These are phyloP conservation scores for Lentinula raphanica DNA, from an alignment of 768 basidiomycete species.

Conservation along the genomic window DNA sequence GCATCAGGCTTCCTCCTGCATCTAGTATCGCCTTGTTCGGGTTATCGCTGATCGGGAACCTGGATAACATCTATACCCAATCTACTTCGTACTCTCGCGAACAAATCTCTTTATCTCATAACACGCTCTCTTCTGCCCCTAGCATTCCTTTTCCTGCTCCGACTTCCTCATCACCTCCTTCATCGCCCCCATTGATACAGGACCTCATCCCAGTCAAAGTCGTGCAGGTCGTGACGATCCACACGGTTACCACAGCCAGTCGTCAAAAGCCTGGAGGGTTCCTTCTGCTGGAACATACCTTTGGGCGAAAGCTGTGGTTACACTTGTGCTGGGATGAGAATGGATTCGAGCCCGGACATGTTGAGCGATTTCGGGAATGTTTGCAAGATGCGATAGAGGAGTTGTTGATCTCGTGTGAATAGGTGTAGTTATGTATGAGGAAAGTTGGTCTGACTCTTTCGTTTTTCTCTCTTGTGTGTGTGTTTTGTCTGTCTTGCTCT, in stretches of 20 bases:
- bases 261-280: slow-evolving; percentile 57
- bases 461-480: neutral
- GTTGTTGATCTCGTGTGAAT: neutral
- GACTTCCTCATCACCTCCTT: neutral
- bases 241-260: slow-evolving; percentile 59
- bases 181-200: neutral
- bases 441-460: neutral
- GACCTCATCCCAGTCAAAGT: neutral
- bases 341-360: slow-evolving; percentile 22
- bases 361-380: slow-evolving; percentile 25
- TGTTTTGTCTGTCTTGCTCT: no score
- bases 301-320: slow-evolving; percentile 55
- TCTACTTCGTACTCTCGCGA: neutral
- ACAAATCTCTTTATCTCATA: neutral
- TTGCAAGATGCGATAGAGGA: slow-evolving; percentile 18
- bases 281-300: slow-evolving; percentile 58
- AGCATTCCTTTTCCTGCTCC: neutral
- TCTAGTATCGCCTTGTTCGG: slow-evolving; percentile 41
- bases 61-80: slow-evolving; percentile 50
- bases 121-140: neutral
- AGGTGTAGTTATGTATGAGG: neutral
- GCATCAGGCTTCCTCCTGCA: slow-evolving; percentile 26
- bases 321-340: slow-evolving; percentile 26
- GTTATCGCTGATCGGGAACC: slow-evolving; percentile 63
- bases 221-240: slow-evolving; percentile 23